Percentiles rank a stretch among this genome's conserved stretches.
Evolutionary conservation across 768 basidiomycete species (phyloP).

Genomic region (Lactarius pseudohatsudake): DNA sequence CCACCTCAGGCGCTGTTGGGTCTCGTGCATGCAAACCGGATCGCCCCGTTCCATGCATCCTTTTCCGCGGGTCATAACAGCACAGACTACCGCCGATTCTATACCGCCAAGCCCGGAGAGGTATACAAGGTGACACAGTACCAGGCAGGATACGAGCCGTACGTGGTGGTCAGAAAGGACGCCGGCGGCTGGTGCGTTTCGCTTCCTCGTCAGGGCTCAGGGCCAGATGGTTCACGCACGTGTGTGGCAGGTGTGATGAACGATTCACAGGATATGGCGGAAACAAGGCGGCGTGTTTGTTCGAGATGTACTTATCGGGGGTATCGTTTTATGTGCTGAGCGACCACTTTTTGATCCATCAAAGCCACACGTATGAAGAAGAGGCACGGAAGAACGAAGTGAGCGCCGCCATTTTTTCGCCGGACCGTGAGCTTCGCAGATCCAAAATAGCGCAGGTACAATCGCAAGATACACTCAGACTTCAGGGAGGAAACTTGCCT

Average conservation of each 20-base stretch:
- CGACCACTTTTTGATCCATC: slow-evolving; percentile 88
- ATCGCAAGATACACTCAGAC: slow-evolving; percentile 73
- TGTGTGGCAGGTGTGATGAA: slow-evolving; percentile 73
- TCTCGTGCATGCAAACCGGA: slow-evolving; percentile 53
- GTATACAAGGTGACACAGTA: slow-evolving; percentile 77
- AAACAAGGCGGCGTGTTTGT: slow-evolving; percentile 91
- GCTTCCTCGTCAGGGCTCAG: background rate
- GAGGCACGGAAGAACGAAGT: slow-evolving; percentile 70
- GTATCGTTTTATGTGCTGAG: slow-evolving; percentile 80
- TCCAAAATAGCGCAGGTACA: slow-evolving; percentile 58
- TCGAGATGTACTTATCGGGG: slow-evolving; percentile 87
- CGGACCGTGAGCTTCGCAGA: slow-evolving; percentile 2
- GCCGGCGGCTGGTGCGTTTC: slow-evolving; percentile 15
- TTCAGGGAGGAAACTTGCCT: slow-evolving; percentile 78
- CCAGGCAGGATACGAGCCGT: slow-evolving; percentile 86
- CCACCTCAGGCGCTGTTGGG: slow-evolving; percentile 50
- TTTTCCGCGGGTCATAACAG: slow-evolving; percentile 82
- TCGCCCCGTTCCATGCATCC: slow-evolving; percentile 75
- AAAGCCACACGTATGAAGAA: slow-evolving; percentile 82
- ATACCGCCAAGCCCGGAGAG: slow-evolving; percentile 57
- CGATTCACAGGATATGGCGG: slow-evolving; percentile 89
- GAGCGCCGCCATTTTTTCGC: background rate
- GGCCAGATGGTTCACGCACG: background rate
- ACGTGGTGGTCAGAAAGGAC: slow-evolving; percentile 72
- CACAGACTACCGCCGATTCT: slow-evolving; percentile 73